These are phyloP conservation scores for Podosphaera aphanis DNA, from an alignment of 2,329 filamentous ascomycete genomes.

Conservation along the genomic window DNA sequence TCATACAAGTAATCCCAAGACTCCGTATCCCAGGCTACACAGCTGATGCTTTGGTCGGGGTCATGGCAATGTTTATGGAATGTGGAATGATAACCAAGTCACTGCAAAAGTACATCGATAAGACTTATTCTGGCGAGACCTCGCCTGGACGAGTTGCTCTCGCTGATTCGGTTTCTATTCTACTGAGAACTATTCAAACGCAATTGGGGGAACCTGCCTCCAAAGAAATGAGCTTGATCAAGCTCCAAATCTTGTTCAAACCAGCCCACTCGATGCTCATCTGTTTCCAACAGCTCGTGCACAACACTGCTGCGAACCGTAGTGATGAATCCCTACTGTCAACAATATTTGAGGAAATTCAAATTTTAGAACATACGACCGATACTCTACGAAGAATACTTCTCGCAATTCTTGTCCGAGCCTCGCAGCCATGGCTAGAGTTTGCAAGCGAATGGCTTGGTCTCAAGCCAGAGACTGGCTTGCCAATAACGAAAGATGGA, in stretches of 20 bases:
- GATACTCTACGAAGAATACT: conserved; percentile 38
- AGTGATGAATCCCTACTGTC: conserved; percentile 39
- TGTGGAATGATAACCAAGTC: conserved; percentile 16
- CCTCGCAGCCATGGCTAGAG: conserved; percentile 42
- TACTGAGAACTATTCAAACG: conserved; percentile 15
- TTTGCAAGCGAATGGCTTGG: conserved; percentile 56
- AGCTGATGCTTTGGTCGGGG: conserved; percentile 28
- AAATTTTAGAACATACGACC: conserved; percentile 38
- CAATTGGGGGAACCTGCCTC: conserved; percentile 11
- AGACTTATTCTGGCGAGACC: conserved; percentile 10
- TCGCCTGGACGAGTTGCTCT: conserved; percentile 15
- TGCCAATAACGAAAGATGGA: conserved; percentile 27
- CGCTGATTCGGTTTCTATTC: conserved; percentile 18
- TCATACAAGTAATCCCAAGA: conserved; percentile 24
- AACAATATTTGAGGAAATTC: conserved; percentile 35
- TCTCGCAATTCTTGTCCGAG: conserved; percentile 39
- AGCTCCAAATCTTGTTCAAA: conserved; percentile 14
- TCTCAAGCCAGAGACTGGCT: conserved; percentile 31
- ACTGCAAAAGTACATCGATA: conserved; percentile 14
- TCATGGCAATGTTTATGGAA: conserved; percentile 18
- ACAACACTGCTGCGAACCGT: conserved; percentile 13
- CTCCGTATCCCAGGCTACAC: conserved; percentile 25
- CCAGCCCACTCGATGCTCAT: conserved; percentile 14
- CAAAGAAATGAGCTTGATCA: conserved; percentile 13
- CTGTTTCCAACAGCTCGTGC: conserved; percentile 14